Evolutionary conservation across 495 filamentous ascomycete species (phyloP), one percentile per base, ranked within the genome.

Genomic region (Arthonia radiata): DNA sequence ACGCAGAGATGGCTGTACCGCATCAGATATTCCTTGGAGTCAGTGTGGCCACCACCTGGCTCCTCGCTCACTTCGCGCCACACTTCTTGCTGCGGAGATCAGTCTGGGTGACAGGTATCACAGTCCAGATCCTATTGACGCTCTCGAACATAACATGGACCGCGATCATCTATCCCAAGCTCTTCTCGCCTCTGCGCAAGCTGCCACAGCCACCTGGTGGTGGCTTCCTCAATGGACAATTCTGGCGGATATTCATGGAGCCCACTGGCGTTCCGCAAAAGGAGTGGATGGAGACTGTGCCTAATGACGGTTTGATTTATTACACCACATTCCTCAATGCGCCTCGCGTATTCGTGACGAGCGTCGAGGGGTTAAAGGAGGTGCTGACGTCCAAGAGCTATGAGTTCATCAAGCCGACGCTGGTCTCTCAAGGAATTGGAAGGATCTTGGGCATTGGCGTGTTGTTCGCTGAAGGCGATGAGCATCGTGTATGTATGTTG

Each of bases 231-330:
- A 48, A 55, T 27, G 75, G 68, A 24, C 64, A 80, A 16, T 63
- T 54, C 23, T 32, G 32, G 3, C 44, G 41, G 9, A 70, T 86
- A 28, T 37, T 54, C 22, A 47, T 52, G 5, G 48, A 63, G 4
- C 59, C 71, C 0, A 61, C 64, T 0, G 78, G 78, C 4, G 44
- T 46, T 3, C 61, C 67, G 0, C 57, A 60, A 27, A 42, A 57
- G n/a, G 44, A 69, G 21, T 90, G 77, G 79, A 53, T 68, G 28
- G 59, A 71, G 24, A 62, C 51, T 1, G 53, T 90, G 17, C 74
- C 77, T n/a, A 82, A 93, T 35, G 61, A 83, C 24, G 82, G 82
- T 5, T 42, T 92, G n/a, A 75, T 94, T 25, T 60, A 68, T 16
- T 83, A 90, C 42, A n/a, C n/a, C n/a, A n/a, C n/a, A n/a, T n/a